Evolutionary conservation across 495 filamentous ascomycete species (phyloP).

Genomic region (Darksidea phi): DNA sequence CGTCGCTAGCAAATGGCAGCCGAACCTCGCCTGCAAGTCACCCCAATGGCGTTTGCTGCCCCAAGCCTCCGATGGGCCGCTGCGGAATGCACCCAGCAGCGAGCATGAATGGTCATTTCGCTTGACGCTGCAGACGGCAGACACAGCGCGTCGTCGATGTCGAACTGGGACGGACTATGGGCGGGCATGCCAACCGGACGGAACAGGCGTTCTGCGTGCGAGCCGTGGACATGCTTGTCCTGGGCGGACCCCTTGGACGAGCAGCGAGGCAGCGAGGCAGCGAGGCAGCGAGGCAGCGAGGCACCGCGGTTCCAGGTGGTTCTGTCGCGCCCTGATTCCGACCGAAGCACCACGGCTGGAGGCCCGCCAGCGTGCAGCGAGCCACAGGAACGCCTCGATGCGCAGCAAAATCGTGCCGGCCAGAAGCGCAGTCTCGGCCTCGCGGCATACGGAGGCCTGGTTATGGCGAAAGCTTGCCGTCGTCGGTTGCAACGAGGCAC

Average conservation of each 20-base stretch:
- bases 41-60: constrained; percentile 26
- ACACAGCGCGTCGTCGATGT: not conserved
- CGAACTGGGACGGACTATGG: constrained; percentile 2
- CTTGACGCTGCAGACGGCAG: constrained; percentile 5
- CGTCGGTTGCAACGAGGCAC: not conserved
- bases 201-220: constrained; percentile 26
- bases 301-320: constrained; percentile 13
- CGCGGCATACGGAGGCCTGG: not conserved
- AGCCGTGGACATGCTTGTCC: constrained; percentile 19
- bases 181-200: constrained; percentile 10
- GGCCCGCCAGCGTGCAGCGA: constrained; percentile 11
- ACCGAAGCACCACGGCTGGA: constrained; percentile 11
- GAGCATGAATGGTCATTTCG: constrained; percentile 19
- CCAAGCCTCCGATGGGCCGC: constrained; percentile 10
- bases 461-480: not conserved
- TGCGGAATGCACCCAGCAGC: constrained; percentile 1
- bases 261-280: not conserved
- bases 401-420: not conserved
- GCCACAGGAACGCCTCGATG: not conserved
- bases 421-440: not conserved
- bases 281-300: not conserved
- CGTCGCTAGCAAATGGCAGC: constrained; percentile 19
- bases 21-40: constrained; percentile 33
- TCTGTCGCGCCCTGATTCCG: constrained; percentile 14
- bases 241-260: constrained; percentile 7